phyloP scores from a whole-genome alignment of 768 basidiomycete genomes.

The Suillus occidentalis region DNA sequence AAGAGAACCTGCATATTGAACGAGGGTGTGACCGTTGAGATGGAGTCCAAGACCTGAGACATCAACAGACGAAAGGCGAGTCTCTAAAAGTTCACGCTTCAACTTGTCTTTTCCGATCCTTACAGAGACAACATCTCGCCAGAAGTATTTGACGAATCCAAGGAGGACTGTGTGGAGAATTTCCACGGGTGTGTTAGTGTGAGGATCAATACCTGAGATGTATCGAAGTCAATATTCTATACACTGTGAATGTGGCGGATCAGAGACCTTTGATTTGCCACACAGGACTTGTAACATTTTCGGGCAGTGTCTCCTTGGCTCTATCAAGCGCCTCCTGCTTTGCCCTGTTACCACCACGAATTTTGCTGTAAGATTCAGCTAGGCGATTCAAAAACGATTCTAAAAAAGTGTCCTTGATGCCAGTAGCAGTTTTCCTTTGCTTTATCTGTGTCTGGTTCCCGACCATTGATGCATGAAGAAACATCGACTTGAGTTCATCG shows the following conservation, averaged over 20 bases:
- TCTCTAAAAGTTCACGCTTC: conserved; percentile 6
- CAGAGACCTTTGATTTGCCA: conserved; percentile 11
- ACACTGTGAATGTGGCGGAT: background rate
- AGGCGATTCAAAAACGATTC: conserved; percentile 9
- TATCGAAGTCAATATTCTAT: background rate
- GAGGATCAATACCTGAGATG: conserved; percentile 18
- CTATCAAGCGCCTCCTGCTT: conserved; percentile 1
- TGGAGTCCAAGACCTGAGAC: conserved; percentile 13
- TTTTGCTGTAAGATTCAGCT: background rate
- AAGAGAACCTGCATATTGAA: conserved; percentile 21
- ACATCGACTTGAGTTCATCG: conserved; percentile 2
- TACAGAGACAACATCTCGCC: conserved; percentile 14
- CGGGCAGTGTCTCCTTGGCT: background rate
- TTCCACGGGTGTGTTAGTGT: conserved; percentile 22
- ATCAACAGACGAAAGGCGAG: conserved; percentile 12
- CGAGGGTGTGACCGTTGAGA: conserved; percentile 14
- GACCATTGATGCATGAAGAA: background rate
- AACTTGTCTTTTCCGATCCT: conserved; percentile 5
- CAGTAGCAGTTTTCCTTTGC: conserved; percentile 1
- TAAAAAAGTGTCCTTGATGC: conserved; percentile 15
- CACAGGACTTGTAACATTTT: conserved; percentile 13
- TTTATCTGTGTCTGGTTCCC: background rate
- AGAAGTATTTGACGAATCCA: conserved; percentile 24
- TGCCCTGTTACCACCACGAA: conserved; percentile 6
- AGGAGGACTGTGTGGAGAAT: conserved; percentile 24